A percentile compares a stretch with the other conserved stretches of the same genome.
phyloP scores from a whole-genome alignment of 495 filamentous ascomycete species.

The Cercophora sp. region DNA sequence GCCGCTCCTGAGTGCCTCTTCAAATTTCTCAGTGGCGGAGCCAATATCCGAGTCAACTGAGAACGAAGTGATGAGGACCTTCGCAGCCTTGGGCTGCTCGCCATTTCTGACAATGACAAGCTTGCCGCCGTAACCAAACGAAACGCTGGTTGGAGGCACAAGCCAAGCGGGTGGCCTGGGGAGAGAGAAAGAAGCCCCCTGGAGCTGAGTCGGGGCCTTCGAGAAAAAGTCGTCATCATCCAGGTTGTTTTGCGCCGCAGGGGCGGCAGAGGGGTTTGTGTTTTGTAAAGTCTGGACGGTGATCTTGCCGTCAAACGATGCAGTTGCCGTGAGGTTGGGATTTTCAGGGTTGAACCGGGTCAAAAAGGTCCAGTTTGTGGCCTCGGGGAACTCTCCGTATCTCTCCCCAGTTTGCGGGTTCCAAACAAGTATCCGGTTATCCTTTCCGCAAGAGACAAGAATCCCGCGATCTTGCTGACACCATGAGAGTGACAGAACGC shows the following conservation, averaged over 20 bases:
- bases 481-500: constrained; percentile 93
- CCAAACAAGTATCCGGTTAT: constrained; percentile 94
- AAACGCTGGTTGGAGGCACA: constrained; percentile 76
- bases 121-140: constrained; percentile 96
- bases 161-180: constrained; percentile 87
- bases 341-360: constrained; percentile 93
- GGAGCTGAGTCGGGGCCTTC: constrained; percentile 84
- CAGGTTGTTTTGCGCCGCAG: constrained; percentile 48
- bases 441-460: constrained; percentile 91
- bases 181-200: constrained; percentile 82
- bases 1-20: constrained; percentile 72
- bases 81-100: constrained; percentile 63
- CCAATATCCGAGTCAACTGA: constrained; percentile 84
- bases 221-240: constrained; percentile 97
- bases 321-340: constrained; percentile 85
- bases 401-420: constrained; percentile 84
- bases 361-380: constrained; percentile 98
- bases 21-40: constrained; percentile 79
- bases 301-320: constrained; percentile 95
- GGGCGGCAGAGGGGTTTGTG: constrained; percentile 65
- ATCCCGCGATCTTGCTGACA: constrained; percentile 88
- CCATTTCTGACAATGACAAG: constrained; percentile 68
- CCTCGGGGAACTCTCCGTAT: constrained; percentile 91
- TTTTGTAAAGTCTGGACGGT: constrained; percentile 89
- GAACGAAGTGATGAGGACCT: constrained; percentile 77